phyloP scores from a whole-genome alignment of 73 alveolate genomes.

The Paramecium caudatum region DNA sequence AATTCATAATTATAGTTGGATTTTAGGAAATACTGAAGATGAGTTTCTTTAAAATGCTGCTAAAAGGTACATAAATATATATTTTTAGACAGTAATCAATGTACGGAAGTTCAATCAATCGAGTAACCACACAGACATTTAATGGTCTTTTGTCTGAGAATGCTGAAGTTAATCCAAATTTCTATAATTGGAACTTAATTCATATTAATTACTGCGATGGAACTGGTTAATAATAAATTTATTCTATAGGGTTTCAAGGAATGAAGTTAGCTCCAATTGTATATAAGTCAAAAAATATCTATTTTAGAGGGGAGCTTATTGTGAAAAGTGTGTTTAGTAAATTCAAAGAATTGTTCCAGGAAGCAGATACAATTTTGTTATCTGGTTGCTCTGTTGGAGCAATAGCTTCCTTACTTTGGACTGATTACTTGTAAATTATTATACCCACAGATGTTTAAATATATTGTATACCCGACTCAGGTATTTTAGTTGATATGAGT shows the following conservation, averaged over 20 bases:
- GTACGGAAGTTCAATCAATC: background rate
- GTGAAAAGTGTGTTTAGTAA: background rate
- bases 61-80: background rate
- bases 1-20: background rate
- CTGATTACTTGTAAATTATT: background rate
- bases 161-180: background rate
- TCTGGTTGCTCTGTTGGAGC: slow-evolving; percentile 70
- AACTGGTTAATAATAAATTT: background rate
- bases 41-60: background rate
- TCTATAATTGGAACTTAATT: slow-evolving; percentile 24
- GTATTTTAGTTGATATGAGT: background rate
- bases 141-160: background rate
- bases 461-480: slow-evolving; percentile 45
- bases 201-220: slow-evolving; percentile 51
- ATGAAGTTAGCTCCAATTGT: background rate
- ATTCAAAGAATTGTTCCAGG: background rate
- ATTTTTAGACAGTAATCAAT: background rate
- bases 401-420: slow-evolving; percentile 23
- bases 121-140: background rate
- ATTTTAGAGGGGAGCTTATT: slow-evolving; percentile 51
- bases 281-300: background rate
- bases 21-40: background rate
- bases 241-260: slow-evolving; percentile 4
- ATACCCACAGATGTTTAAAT: background rate
- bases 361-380: background rate